Conservation (phyloP, 352 stramenopile genomes). For the Globisporangium heterothallicum region DNA sequence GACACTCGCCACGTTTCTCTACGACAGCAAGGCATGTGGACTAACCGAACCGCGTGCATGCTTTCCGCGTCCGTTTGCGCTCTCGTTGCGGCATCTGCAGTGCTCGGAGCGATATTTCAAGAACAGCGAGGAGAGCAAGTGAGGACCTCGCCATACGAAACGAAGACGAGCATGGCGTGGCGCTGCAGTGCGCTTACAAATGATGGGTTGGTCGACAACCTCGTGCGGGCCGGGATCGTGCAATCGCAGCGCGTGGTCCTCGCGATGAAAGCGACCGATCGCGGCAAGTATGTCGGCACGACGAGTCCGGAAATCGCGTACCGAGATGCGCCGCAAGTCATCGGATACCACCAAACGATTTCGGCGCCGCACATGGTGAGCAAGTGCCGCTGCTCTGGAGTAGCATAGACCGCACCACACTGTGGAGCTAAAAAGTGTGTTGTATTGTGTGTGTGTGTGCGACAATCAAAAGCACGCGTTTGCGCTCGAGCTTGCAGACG, state of each 20-base stretch:
- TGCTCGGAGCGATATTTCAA: too few species aligned
- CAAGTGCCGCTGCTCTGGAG: background rate
- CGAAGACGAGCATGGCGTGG: slow-evolving; percentile 44
- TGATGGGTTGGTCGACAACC: slow-evolving; percentile 68
- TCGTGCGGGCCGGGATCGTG: slow-evolving; percentile 57
- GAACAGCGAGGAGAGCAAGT: background rate
- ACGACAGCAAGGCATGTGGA: too few species aligned
- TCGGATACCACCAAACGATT: slow-evolving; percentile 85
- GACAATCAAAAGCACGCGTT: slow-evolving; percentile 47
- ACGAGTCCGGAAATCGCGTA: slow-evolving; percentile 50
- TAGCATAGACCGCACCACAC: too few species aligned
- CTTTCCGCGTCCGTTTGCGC: too few species aligned
- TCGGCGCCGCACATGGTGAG: slow-evolving; percentile 87
- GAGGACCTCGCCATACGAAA: background rate
- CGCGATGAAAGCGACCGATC: slow-evolving; percentile 78
- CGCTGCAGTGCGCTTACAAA: slow-evolving; percentile 64
- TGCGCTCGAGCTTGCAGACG: slow-evolving; percentile 68
- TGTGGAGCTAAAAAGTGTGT: too few species aligned
- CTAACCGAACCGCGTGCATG: too few species aligned
- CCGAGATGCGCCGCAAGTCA: slow-evolving; percentile 73
- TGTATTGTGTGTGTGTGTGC: background rate
- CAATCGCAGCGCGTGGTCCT: slow-evolving; percentile 50
- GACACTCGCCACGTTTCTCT: too few species aligned
- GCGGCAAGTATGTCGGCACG: slow-evolving; percentile 40
- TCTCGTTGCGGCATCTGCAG: too few species aligned